Conservation (phyloP, 441 rosid genomes). For the Flueggea neowawraea region DNA sequence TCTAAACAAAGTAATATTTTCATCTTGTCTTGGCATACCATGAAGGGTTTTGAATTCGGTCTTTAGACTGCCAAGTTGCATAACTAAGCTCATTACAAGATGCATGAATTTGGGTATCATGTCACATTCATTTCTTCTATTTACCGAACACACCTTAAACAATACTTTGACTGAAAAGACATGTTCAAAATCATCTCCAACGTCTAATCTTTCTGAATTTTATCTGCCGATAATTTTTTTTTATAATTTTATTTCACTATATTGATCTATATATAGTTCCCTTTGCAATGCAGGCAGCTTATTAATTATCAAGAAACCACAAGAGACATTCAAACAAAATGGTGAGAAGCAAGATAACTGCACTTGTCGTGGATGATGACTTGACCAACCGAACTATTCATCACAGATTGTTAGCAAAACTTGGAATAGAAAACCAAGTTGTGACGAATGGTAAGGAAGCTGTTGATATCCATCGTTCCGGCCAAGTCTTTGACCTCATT, state of each 20-base stretch:
- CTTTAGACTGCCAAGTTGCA: neutral
- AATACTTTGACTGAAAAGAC: neutral
- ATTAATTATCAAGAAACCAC: too few relatives aligned
- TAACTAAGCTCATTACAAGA: neutral
- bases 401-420: conserved; percentile 37
- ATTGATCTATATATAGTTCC: too few relatives aligned
- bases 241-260: too few relatives aligned
- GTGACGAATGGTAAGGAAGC: conserved; percentile 75
- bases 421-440: conserved; percentile 44
- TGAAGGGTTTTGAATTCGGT: too few relatives aligned
- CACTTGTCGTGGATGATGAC: conserved; percentile 68
- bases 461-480: conserved; percentile 53
- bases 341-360: conserved; percentile 11
- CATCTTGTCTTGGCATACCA: too few relatives aligned
- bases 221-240: conserved; percentile 12
- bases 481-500: conserved; percentile 61
- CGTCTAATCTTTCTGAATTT: neutral
- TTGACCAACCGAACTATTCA: conserved; percentile 45
- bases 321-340: too few relatives aligned
- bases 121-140: conserved; percentile 13
- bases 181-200: conserved; percentile 1
- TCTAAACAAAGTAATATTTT: too few relatives aligned
- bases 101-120: conserved; percentile 13
- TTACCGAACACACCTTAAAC: neutral
- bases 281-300: too few relatives aligned